Evolutionary conservation across 441 rosid genomes (phyloP), one percentile per base, ranked within the genome.

Genomic region (Codiaeum variegatum): DNA sequence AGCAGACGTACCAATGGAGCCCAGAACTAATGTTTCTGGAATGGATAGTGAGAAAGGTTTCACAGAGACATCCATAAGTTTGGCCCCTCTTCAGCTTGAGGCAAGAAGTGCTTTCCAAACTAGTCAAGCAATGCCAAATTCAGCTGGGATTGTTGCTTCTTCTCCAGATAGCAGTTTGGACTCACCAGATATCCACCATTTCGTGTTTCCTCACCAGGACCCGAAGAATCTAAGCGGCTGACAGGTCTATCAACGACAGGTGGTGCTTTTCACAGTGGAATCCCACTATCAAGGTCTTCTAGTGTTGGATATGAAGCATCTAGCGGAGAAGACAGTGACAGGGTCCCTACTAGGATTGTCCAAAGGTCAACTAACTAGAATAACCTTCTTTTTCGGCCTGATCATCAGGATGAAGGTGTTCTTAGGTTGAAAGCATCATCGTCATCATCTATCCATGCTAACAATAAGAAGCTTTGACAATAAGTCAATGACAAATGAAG

Each of bases 281-380:
- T 91, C 64, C 95, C 93, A 11, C 72, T 95, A 55, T 90, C 95
- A 23, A 91, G 96, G 81, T 93, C 99, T 26, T 83, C 94, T 58
- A 91, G 99, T 67, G 99, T 90, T 73, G 99, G 99, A 8, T 95
- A 95, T 24, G 99, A 95, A 77, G 95, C 99, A 21, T 93, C 99
- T 13, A 97, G 97, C 16, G 98, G 98, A 26, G 99, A 95, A 84
- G 99, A 95, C 69, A 95, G 99, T 42, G 98, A 95, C 75, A 86
- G 90, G 75, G 92, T 95, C 71, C 91, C 98, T 78, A 83, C 92
- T 11, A 85, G 99, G 83, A 79, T 81, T 69, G 82, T 81, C 49
- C 87, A 89, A 71, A 90, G 89, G 76, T 81, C 96, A 34, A 81
- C 86, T 38, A 85, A 88, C 85, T 86, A 89, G 91, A 77, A 77